A percentile compares a stretch with the other conserved stretches of the same genome.
Conservation (phyloP, 805 yeast species). For the Myxozyma mucilagina region DNA sequence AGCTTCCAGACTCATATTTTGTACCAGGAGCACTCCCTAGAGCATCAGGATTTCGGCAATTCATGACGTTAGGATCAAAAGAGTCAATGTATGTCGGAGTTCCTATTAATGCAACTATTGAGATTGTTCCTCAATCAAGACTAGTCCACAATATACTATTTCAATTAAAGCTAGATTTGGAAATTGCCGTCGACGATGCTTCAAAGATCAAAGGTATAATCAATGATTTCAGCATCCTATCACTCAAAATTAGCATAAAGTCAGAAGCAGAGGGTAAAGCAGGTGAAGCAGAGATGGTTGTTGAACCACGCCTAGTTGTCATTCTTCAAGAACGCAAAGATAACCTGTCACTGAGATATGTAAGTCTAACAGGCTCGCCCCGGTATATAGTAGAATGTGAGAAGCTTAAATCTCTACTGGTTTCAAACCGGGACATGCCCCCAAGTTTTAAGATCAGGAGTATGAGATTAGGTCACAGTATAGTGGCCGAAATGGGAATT, state of each 20-base stretch:
- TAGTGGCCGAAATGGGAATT: slow-evolving; percentile 3
- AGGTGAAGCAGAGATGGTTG: background rate
- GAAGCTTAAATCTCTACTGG: background rate
- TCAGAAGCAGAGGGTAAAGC: background rate
- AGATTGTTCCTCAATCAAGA: background rate
- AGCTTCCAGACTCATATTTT: slow-evolving; percentile 21
- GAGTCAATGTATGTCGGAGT: slow-evolving; percentile 15
- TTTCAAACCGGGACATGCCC: background rate
- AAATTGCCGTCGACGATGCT: slow-evolving; percentile 10
- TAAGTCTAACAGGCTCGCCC: background rate
- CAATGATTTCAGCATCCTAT: slow-evolving; percentile 1
- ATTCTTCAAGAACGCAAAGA: background rate
- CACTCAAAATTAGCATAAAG: background rate
- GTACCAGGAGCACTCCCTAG: slow-evolving; percentile 18
- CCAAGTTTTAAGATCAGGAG: slow-evolving; percentile 15
- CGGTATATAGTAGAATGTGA: slow-evolving; percentile 9
- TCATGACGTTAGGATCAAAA: slow-evolving; percentile 9
- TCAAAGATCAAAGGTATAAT: slow-evolving; percentile 9
- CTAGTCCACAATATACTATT: slow-evolving; percentile 4
- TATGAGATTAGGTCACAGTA: slow-evolving; percentile 4
- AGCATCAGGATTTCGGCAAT: slow-evolving; percentile 14
- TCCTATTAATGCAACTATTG: background rate
- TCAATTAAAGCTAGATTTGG: background rate
- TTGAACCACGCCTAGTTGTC: background rate
- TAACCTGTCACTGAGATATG: background rate